Base-by-base conservation (phyloP, 129 eudicot species). In the sunflower (Helianthus annuus) region DNA sequence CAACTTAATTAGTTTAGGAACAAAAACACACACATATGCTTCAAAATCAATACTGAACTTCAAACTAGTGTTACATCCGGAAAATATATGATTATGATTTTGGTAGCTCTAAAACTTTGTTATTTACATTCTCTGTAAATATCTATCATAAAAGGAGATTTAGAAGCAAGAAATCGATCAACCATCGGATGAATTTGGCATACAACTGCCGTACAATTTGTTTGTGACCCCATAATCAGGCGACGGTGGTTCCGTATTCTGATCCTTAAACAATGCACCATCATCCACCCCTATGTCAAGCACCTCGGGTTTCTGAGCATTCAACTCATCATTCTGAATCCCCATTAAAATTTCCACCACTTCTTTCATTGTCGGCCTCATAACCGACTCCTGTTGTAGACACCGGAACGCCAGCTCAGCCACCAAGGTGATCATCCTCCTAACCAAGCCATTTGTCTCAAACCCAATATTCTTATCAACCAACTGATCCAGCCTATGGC, bases 321-420 rank as follows among this genome's bases (percentile, higher is more conserved):
- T 78, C 69, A 36, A 62, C 29, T 80, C 83, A 24, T 75, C 85
- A 15, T 72, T 79, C 72, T 86, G 80, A 34, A 94, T 84, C 76
- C 74, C 81, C 80, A 79, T 81, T 76, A 94, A 77, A 24, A 69
- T 65, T 55, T 84, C 86, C 70, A 82, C 74, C 72, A 90, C 96
- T 76, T 94, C 93, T 45, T 83, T 64, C 98, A 94, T 94, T 4
- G 93, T 76, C 12, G 98, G 98, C 73, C 98, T 87, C 96, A 87
- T 80, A 67, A 84, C 97, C 63, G 80, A 77, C 62, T 86, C 96
- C 82, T 81, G 86, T 49, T 94, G 98, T 81, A 94, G 60, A 49
- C 98, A 94, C 40, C 87, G 86, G 52, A 87, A 94, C 5, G 93
- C 98, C 69, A 90, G 68, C 71, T 89, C 96, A 2, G 92, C 97